Base-by-base conservation (phyloP, 305 asterid genomes). In the Fraxinus sp. region DNA sequence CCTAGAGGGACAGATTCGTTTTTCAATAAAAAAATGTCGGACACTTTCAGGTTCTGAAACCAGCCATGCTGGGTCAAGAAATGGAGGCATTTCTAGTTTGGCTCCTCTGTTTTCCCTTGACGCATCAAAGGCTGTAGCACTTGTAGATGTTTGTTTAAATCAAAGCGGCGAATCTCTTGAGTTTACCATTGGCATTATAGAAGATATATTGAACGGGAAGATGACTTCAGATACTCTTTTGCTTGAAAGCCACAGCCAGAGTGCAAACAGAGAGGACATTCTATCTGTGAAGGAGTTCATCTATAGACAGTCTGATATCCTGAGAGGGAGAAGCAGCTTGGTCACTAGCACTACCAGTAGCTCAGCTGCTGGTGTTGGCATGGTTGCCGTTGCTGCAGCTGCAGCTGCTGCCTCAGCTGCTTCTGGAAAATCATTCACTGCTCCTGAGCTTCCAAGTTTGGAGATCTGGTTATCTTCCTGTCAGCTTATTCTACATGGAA, bases 381-480 rank as follows among this genome's bases (percentile, higher is more conserved):
- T 94, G 97, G 95, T 90, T 82, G 99, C 98, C 36, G 97, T 94
- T 78, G 98, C 97, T 9, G 98, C 99, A 0, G 97, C 98, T 0
- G 98, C 99, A 0, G 97, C 98, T 1, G 97, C 99, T 18, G 95
- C 97, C 78, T 89, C 97, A 35, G 90, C 92, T 82, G 89, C 95
- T 84, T 91, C 96, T 83, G 91, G 90, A 36, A 95, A 91, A 88
- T 81, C 85, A 22, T 52, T 83, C 81, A 83, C 80, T 78, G 78
- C 91, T 85, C 98, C 95, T 78, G 98, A 92, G 35, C 98, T 97
- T 77, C 99, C 99, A 4, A 91, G 89, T 85, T 82, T 93, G 20
- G 97, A 90, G 78, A 87, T 84, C 78, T 97, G 99, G 99, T 85
- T 89, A 66, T 88, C 96, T 75, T 92, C 96, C 55, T 90, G 93